Base-by-base conservation (phyloP, 805 yeast species). In the Wickerhamomyces strasburgensis region DNA sequence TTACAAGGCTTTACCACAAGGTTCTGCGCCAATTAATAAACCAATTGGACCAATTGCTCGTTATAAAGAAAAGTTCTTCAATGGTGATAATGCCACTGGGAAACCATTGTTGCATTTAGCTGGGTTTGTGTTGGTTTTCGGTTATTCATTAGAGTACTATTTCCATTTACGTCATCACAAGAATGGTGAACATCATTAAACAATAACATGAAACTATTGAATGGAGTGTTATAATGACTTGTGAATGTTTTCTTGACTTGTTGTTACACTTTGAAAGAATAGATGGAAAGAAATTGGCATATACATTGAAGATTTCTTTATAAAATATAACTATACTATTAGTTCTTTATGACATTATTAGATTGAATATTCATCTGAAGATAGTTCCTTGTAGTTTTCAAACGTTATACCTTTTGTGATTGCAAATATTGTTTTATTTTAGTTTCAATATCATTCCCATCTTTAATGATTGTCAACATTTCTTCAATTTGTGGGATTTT, bases 1-100 rank as follows among this genome's bases (percentile, higher is more conserved):
- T 78, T 90, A 90, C 84, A 85, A 90, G 72, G 80, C 87, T 54
- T 78, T 90, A 57, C 98, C 98, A 61, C 89, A 87, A 63, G 98
- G 98, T 37, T 70, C 82, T 42, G 94, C 95, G 44, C 80, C 90
- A 50, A 78, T 78, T 52, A 67, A 78, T 49, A 75, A 80, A 67
- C 78, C 86, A 57, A 64, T 73, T 48, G 79, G 83, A 46, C 75
- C 84, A 50, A 60, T 80, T 47, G 85, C 81, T 44, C 78, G 78
- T 65, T 89, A 89, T 76, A 81, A 78, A 67, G 87, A 85, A 58
- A 85, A 84, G 62, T 88, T 74, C 75, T 82, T 84, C 57, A 84
- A 83, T 57, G 87, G 84, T 53, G 86, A 79, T 50, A 82, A 84
- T 57, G 90, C 89, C 49, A 72, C 85, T 35, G 94, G 88, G 61